A percentile compares a stretch with the other conserved stretches of the same genome.
phyloP scores from a whole-genome alignment of 2,329 filamentous ascomycete species.

The Pseudopyrenochaeta lycopersici region DNA sequence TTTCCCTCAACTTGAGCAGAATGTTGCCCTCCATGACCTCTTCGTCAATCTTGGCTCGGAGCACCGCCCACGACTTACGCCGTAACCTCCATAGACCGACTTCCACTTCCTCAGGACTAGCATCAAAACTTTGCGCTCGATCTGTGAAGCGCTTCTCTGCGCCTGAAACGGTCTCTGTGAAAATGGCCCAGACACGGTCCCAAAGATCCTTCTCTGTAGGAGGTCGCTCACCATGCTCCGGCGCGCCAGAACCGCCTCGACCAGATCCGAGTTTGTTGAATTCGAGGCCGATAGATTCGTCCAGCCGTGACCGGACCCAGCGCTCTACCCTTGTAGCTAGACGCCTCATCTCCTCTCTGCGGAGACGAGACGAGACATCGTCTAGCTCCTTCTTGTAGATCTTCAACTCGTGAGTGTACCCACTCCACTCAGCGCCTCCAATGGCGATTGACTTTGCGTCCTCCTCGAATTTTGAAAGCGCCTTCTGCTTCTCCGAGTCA shows the following conservation, averaged over 20 bases:
- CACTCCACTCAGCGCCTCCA: slow-evolving; percentile 84
- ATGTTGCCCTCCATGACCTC: slow-evolving; percentile 99
- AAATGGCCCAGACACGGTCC: slow-evolving; percentile 93
- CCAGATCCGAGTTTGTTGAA: slow-evolving; percentile 96
- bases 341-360: slow-evolving; percentile 95
- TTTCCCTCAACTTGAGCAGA: slow-evolving; percentile 92
- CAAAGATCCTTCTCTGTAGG: slow-evolving; percentile 84
- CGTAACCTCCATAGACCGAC: slow-evolving; percentile 91
- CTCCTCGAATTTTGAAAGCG: slow-evolving; percentile 76
- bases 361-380: slow-evolving; percentile 81
- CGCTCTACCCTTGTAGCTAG: slow-evolving; percentile 90
- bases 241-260: slow-evolving; percentile 80
- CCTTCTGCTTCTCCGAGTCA: slow-evolving; percentile 78
- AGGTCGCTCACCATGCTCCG: slow-evolving; percentile 77
- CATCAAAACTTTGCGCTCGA: slow-evolving; percentile 91
- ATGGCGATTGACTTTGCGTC: slow-evolving; percentile 80
- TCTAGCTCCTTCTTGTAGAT: slow-evolving; percentile 92
- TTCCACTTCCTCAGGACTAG: slow-evolving; percentile 88
- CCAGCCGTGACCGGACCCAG: slow-evolving; percentile 88
- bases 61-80: slow-evolving; percentile 91
- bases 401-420: slow-evolving; percentile 80
- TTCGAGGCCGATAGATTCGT: slow-evolving; percentile 87
- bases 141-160: slow-evolving; percentile 87
- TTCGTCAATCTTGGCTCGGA: slow-evolving; percentile 91
- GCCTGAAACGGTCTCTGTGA: slow-evolving; percentile 82